Conservation (phyloP, 345 rosid species). For the Citrus sp. region DNA sequence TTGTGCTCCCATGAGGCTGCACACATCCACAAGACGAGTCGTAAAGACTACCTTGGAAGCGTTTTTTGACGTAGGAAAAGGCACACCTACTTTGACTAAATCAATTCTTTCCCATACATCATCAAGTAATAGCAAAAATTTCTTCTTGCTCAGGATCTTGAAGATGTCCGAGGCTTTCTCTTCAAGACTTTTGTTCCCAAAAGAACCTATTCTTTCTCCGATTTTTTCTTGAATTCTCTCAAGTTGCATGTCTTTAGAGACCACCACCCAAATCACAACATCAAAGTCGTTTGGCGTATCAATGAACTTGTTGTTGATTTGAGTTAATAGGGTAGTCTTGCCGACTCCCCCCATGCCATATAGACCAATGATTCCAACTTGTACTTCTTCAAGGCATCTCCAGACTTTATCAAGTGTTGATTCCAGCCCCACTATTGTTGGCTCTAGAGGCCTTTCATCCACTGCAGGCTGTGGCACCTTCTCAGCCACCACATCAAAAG, state of each 20-base stretch:
- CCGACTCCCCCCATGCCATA: too few relatives aligned
- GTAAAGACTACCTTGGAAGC: conserved; percentile 24
- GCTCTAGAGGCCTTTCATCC: not conserved
- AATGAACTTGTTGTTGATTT: too few relatives aligned
- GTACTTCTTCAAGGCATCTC: not conserved
- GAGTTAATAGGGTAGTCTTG: too few relatives aligned
- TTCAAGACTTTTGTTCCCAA: not conserved
- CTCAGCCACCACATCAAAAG: not conserved
- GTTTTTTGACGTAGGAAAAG: not conserved
- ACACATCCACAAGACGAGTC: conserved; percentile 22
- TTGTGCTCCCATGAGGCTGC: conserved; percentile 23
- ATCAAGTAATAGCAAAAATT: conserved; percentile 17
- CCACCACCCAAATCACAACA: too few relatives aligned
- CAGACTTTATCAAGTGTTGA: not conserved
- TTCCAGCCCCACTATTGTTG: not conserved
- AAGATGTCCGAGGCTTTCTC: not conserved
- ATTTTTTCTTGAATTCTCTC: not conserved
- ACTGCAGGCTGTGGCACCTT: not conserved
- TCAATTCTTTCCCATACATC: not conserved
- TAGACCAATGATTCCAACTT: not conserved
- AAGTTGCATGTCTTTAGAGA: not conserved
- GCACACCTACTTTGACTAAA: conserved; percentile 18
- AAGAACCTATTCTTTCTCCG: not conserved
- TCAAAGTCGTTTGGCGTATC: too few relatives aligned
- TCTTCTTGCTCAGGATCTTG: conserved; percentile 3